Base-by-base conservation (phyloP, 2,329 filamentous ascomycete genomes). In the Colletotrichum costaricense region DNA sequence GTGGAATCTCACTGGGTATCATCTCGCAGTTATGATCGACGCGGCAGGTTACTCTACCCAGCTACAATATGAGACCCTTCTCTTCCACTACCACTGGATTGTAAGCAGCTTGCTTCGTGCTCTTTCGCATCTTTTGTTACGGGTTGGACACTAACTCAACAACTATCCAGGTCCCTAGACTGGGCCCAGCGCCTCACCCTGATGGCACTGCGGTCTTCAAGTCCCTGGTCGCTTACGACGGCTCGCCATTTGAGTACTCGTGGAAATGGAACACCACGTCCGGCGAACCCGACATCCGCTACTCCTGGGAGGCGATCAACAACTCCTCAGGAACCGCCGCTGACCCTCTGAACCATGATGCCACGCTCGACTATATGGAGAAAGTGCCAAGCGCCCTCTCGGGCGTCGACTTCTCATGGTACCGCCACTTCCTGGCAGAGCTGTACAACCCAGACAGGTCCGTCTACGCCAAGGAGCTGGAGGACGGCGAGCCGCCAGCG, bases 261-360 rank as follows among this genome's bases (percentile, higher is more conserved):
- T 73, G 71, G 71, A 73, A 73, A 42, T 73, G 71, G 71, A 73
- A 69, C 38, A 69, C 71, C 8, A 26, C 65, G 5, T 22, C 26
- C 16, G 26, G 35, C 24, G 22, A 55, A 49, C 69, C 69, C 3
- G 58, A 64, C 22, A 66, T 73, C 33, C 67, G 71, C 42, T 69
- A 69, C 59, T 63, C 69, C 14, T 26, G 38, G 42, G 69, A 72
- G 30, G 69, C 69, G 16, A 56, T 57, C 9, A 35, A 42, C 30
- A 12, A 4, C 22, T 24, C 24, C 57, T 52, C 55, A 6, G 69
- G 54, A 38, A 38, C 16, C 5, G 35, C 5, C 12, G 35, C 35
- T 12, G 35, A 38, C 35, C 35, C 35, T 12, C 35, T 38, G 12
- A 38, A 38, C 5, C 35, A 38, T 38, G 35, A 38, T 16, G 14